phyloP scores from a whole-genome alignment of 192 early-diverging fungal genomes.

The Rhizophagus prolifer region DNA sequence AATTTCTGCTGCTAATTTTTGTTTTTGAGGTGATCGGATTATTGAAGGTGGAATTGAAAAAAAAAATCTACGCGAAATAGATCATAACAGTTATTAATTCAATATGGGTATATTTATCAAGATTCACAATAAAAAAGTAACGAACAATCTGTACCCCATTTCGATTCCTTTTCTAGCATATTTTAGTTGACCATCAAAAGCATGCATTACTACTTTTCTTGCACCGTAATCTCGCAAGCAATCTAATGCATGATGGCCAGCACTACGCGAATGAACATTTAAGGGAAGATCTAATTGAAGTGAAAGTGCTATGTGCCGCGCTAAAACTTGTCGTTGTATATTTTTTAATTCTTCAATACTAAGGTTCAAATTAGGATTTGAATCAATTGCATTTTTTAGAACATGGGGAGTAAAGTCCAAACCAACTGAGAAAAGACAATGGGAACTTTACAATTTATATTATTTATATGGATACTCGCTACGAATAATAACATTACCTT shows the following conservation, averaged over 20 bases:
- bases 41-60: conserved; percentile 60
- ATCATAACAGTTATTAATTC: neutral
- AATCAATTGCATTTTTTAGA: conserved; percentile 31
- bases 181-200: conserved; percentile 54
- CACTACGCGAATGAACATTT: conserved; percentile 58
- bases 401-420: conserved; percentile 52
- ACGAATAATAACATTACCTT: conserved; percentile 34
- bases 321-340: conserved; percentile 51
- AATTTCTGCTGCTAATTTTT: conserved; percentile 43
- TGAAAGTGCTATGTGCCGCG: conserved; percentile 46
- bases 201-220: conserved; percentile 52
- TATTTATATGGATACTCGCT: neutral
- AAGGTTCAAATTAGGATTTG: conserved; percentile 33
- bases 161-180: conserved; percentile 46
- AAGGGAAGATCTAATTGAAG: conserved; percentile 46
- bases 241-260: conserved; percentile 56
- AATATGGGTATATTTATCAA: neutral
- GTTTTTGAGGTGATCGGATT: conserved; percentile 47
- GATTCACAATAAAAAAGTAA: neutral
- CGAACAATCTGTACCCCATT: conserved; percentile 29
- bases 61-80: conserved; percentile 32
- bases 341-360: conserved; percentile 45
- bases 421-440: conserved; percentile 37
- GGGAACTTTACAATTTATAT: too few relatives aligned
- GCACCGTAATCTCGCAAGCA: conserved; percentile 47